Evolutionary conservation across 805 yeast genomes (phyloP).

Genomic region (Lachancea meyersii): DNA sequence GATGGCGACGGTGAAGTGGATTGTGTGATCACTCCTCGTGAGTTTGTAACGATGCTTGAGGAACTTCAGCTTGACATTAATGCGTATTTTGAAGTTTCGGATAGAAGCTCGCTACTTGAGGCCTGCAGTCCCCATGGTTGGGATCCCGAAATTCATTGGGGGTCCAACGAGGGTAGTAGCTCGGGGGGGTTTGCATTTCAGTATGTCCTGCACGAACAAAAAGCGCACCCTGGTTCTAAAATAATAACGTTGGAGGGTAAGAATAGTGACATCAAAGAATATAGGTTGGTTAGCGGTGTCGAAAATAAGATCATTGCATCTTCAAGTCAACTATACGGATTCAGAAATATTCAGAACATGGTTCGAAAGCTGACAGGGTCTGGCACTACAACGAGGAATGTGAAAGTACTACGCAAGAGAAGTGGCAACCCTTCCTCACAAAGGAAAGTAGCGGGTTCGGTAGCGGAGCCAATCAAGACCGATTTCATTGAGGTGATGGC

Average conservation of each 20-base stretch:
- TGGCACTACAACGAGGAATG: constrained; percentile 15
- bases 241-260: constrained; percentile 51
- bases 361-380: constrained; percentile 65
- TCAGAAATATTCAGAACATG: constrained; percentile 87
- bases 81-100: constrained; percentile 8
- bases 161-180: constrained; percentile 66
- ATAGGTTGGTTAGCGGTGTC: constrained; percentile 42
- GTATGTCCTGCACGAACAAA: constrained; percentile 44
- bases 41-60: constrained; percentile 64
- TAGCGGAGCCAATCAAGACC: constrained; percentile 57
- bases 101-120: constrained; percentile 5
- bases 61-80: constrained; percentile 42
- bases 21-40: constrained; percentile 90
- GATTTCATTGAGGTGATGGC: constrained; percentile 96
- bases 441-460: constrained; percentile 14
- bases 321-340: constrained; percentile 77
- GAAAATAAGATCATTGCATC: constrained; percentile 41
- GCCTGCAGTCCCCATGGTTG: constrained; percentile 23
- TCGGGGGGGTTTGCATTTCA: constrained; percentile 87
- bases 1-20: constrained; percentile 74
- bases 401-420: constrained; percentile 28
- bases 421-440: constrained; percentile 15
- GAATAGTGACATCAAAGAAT: constrained; percentile 71
- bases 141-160: constrained; percentile 54
- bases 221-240: constrained; percentile 17